phyloP scores from a whole-genome alignment of 352 stramenopile genomes.

The Phytophthora agathidicida region DNA sequence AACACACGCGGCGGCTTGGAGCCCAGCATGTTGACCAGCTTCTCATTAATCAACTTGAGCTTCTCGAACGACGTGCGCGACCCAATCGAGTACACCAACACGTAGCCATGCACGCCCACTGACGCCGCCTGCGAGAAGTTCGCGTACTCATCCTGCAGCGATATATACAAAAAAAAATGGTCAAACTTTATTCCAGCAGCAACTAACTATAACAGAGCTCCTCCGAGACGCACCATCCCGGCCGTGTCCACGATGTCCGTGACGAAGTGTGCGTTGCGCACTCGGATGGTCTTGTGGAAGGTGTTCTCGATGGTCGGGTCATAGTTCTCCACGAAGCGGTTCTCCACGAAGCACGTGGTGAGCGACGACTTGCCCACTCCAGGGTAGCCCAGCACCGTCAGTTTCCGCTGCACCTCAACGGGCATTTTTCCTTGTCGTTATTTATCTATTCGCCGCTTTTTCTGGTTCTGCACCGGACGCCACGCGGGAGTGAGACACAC shows the following conservation, averaged over 20 bases:
- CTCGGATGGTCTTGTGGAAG: slow-evolving; percentile 96
- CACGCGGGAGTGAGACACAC: slow-evolving; percentile 19
- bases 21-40: slow-evolving; percentile 94
- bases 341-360: slow-evolving; percentile 95
- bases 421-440: slow-evolving; percentile 65
- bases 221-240: slow-evolving; percentile 94
- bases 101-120: slow-evolving; percentile 95
- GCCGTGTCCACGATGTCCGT: slow-evolving; percentile 98
- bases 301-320: slow-evolving; percentile 97
- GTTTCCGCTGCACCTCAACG: slow-evolving; percentile 95
- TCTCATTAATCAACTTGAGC: slow-evolving; percentile 95
- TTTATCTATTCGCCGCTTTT: slow-evolving; percentile 16
- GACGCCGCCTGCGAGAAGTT: slow-evolving; percentile 96
- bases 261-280: slow-evolving; percentile 96
- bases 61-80: slow-evolving; percentile 95
- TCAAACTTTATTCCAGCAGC: no score
- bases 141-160: slow-evolving; percentile 96
- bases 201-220: neutral
- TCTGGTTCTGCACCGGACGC: slow-evolving; percentile 14
- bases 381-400: slow-evolving; percentile 94
- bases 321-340: slow-evolving; percentile 92
- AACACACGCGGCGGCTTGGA: slow-evolving; percentile 94
- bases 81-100: slow-evolving; percentile 95
- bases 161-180: no score
- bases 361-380: slow-evolving; percentile 96